These are phyloP conservation scores for Xanthoparmelia taractica DNA, from an alignment of 495 filamentous ascomycete genomes.

Conservation along the genomic window DNA sequence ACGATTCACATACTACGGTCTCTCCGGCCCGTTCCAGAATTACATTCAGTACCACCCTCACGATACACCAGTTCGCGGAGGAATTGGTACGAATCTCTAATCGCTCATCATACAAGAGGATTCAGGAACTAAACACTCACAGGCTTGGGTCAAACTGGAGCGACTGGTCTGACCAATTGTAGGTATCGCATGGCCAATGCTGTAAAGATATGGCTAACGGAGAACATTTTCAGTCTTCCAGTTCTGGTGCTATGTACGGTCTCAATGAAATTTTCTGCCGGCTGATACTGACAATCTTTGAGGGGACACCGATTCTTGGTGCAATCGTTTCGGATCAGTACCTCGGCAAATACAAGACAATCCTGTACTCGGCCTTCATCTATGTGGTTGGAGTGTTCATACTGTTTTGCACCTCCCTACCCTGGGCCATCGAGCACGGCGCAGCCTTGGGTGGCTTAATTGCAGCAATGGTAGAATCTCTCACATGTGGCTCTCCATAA, in stretches of 20 bases:
- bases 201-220: background rate
- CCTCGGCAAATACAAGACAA: slow-evolving; percentile 63
- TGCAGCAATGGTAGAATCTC: slow-evolving; percentile 33
- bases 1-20: slow-evolving; percentile 62
- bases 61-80: slow-evolving; percentile 32
- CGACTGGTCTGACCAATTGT: slow-evolving; percentile 50
- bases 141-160: slow-evolving; percentile 41
- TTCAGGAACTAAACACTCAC: background rate
- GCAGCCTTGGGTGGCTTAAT: slow-evolving; percentile 45
- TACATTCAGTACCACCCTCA: slow-evolving; percentile 44
- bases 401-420: slow-evolving; percentile 44
- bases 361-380: slow-evolving; percentile 47
- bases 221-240: slow-evolving; percentile 26
- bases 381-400: slow-evolving; percentile 44
- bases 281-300: slow-evolving; percentile 45
- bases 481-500: background rate
- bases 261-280: slow-evolving; percentile 54
- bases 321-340: slow-evolving; percentile 68
- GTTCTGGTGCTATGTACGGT: slow-evolving; percentile 67
- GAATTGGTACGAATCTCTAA: slow-evolving; percentile 41
- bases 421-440: slow-evolving; percentile 37
- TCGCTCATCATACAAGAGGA: slow-evolving; percentile 1
- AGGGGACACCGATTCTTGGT: slow-evolving; percentile 55
- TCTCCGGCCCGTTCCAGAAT: slow-evolving; percentile 39
- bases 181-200: background rate